Conservation (phyloP, 2,329 filamentous ascomycete species). For the Cytospora mali region DNA sequence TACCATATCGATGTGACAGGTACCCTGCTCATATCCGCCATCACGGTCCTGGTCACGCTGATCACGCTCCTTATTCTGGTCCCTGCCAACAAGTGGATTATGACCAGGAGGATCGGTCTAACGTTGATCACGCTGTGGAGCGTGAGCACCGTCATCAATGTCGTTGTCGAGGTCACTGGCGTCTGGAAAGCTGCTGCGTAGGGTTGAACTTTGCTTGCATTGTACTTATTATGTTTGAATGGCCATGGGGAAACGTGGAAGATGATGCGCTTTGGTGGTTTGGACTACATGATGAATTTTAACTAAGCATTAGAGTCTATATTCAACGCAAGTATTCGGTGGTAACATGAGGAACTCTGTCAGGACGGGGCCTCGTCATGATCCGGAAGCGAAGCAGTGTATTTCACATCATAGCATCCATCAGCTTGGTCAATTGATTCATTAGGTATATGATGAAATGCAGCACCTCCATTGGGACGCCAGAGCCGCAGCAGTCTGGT, state of each 20-base stretch:
- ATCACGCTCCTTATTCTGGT: conserved; percentile 77
- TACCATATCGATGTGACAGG: conserved; percentile 85
- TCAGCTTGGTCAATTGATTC: not conserved
- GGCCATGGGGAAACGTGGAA: not conserved
- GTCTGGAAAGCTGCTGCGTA: conserved; percentile 46
- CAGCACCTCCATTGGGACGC: not conserved
- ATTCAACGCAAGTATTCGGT: not conserved
- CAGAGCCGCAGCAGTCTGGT: not conserved
- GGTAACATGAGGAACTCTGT: not conserved
- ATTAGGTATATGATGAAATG: not conserved
- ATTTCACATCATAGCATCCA: not conserved
- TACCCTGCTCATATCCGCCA: conserved; percentile 80
- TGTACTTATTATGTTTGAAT: not conserved
- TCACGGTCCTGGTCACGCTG: conserved; percentile 81
- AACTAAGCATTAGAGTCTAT: not conserved
- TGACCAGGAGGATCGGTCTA: conserved; percentile 82
- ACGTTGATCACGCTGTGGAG: conserved; percentile 79
- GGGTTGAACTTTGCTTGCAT: not conserved
- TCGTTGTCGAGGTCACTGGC: conserved; percentile 75
- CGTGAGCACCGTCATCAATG: conserved; percentile 77
- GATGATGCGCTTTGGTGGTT: not conserved
- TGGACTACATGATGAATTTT: conserved; percentile 6
- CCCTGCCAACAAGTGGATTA: conserved; percentile 82
- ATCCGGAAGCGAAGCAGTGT: not conserved
- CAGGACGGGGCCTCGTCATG: not conserved